Conservation (phyloP, 768 basidiomycete species). For the Mycena filopes region DNA sequence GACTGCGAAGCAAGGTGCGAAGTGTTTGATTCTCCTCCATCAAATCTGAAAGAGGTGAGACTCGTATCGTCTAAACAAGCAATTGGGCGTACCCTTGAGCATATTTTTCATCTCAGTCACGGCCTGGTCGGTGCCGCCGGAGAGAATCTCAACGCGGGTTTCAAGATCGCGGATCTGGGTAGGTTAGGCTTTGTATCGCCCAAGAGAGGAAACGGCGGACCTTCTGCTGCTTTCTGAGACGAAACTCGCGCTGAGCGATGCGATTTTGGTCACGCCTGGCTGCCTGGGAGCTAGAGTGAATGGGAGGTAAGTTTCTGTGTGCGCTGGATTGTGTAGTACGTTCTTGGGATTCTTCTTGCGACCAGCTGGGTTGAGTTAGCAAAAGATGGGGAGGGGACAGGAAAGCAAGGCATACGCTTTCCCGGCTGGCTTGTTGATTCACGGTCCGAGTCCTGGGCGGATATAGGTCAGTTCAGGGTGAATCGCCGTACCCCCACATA, state of each 20-base stretch:
- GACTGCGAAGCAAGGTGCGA: slow-evolving; percentile 78
- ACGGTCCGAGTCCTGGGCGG: slow-evolving; percentile 70
- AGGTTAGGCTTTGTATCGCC: slow-evolving; percentile 5
- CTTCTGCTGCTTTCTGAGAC: slow-evolving; percentile 90
- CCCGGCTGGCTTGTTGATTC: slow-evolving; percentile 51
- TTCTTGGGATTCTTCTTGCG: slow-evolving; percentile 93
- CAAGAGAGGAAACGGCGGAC: slow-evolving; percentile 47
- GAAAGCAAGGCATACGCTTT: slow-evolving; percentile 48
- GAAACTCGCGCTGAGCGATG: slow-evolving; percentile 94
- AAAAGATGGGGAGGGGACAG: too few relatives aligned
- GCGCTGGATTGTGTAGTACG: slow-evolving; percentile 37
- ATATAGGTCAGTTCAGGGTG: slow-evolving; percentile 19
- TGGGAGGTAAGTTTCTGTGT: slow-evolving; percentile 30
- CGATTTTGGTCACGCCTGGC: slow-evolving; percentile 90
- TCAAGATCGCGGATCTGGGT: slow-evolving; percentile 92
- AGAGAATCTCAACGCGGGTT: slow-evolving; percentile 93
- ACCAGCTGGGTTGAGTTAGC: slow-evolving; percentile 50
- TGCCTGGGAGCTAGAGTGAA: slow-evolving; percentile 76
- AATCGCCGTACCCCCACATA: too few relatives aligned
- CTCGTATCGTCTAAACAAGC: slow-evolving; percentile 5
- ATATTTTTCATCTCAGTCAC: slow-evolving; percentile 85
- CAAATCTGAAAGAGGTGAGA: slow-evolving; percentile 62
- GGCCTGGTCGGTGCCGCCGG: slow-evolving; percentile 91
- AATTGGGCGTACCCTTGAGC: slow-evolving; percentile 65
- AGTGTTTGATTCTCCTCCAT: slow-evolving; percentile 92